Evolutionary conservation across 768 basidiomycete species (phyloP).

Genomic region (Termitomyces titanicus): DNA sequence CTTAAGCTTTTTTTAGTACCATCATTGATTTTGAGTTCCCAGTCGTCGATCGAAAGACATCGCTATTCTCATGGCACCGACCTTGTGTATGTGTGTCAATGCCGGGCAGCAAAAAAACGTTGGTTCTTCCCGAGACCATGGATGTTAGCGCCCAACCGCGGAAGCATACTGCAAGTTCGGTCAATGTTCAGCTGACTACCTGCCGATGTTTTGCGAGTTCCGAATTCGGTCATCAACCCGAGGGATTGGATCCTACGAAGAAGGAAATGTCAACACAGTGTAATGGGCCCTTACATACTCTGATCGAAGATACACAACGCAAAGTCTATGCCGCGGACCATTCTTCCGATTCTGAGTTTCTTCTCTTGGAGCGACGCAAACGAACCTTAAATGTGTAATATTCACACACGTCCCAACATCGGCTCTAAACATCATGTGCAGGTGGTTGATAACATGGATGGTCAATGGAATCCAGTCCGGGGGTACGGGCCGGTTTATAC

Average conservation of each 20-base stretch:
- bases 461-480: no score
- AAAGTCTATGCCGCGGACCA: neutral
- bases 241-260: conserved; percentile 4
- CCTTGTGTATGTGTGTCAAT: conserved; percentile 5
- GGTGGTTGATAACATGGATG: no score
- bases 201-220: conserved; percentile 1
- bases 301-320: conserved; percentile 2
- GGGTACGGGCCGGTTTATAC: no score
- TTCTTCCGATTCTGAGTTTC: neutral
- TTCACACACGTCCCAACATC: no score
- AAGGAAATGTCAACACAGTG: conserved; percentile 5
- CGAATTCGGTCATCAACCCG: conserved; percentile 11
- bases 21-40: neutral
- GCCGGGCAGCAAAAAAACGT: neutral
- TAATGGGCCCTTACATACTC: neutral
- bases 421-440: no score
- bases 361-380: neutral
- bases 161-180: neutral
- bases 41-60: neutral
- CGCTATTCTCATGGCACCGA: conserved; percentile 6
- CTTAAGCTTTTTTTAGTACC: neutral
- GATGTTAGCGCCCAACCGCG: neutral
- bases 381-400: neutral
- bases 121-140: conserved; percentile 7
- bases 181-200: conserved; percentile 11